Evolutionary conservation across 495 filamentous ascomycete genomes (phyloP).

Genomic region (Daldinia bambusicola): DNA sequence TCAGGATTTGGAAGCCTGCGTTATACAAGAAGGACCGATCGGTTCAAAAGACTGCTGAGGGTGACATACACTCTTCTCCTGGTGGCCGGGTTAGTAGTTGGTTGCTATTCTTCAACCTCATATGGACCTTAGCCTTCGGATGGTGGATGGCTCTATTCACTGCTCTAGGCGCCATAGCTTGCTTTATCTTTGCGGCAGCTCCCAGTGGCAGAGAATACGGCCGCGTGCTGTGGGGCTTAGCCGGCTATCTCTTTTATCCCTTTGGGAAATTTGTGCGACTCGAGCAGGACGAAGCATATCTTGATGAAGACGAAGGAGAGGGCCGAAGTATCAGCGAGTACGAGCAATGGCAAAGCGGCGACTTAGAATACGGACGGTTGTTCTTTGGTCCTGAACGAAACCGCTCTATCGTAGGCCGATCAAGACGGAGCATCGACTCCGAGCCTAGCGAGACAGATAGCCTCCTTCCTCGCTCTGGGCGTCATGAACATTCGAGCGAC

Average conservation of each 20-base stretch:
- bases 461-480: conserved; percentile 75
- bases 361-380: conserved; percentile 91
- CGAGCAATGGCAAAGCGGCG: conserved; percentile 98
- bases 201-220: conserved; percentile 88
- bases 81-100: conserved; percentile 86
- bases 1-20: conserved; percentile 98
- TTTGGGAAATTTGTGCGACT: conserved; percentile 96
- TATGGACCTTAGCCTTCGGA: conserved; percentile 93
- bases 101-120: conserved; percentile 84
- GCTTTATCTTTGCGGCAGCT: conserved; percentile 81
- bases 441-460: conserved; percentile 85
- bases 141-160: conserved; percentile 95
- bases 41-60: conserved; percentile 94
- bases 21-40: conserved; percentile 97
- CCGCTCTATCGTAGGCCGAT: conserved; percentile 86
- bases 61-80: conserved; percentile 95
- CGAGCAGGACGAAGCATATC: conserved; percentile 91
- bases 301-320: conserved; percentile 97
- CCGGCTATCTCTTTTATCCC: conserved; percentile 90
- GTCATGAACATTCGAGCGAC: conserved; percentile 44
- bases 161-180: conserved; percentile 74
- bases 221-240: conserved; percentile 81
- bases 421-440: conserved; percentile 88
- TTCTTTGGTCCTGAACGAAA: conserved; percentile 90
- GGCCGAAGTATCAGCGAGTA: conserved; percentile 99